Base-by-base conservation (phyloP, 2,329 filamentous ascomycete species). In the Verticillium zaregamsianum region DNA sequence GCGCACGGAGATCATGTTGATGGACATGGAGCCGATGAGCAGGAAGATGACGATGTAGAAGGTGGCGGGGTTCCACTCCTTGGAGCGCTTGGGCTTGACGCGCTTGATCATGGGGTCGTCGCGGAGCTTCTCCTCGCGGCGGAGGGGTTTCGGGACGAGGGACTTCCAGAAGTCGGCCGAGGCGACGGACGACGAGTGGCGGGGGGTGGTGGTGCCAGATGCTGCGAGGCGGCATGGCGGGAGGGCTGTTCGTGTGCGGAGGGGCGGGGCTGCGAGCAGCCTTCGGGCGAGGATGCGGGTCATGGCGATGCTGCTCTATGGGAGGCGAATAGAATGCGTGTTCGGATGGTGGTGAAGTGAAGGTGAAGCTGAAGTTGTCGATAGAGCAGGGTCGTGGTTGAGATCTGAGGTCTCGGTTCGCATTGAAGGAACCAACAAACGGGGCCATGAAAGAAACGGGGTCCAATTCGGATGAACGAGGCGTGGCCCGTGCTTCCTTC, bases 1-100 rank as follows among this genome's bases (percentile, higher is more conserved):
- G 69, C 89, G 90, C 69, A 98, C 74, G 39, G 88, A 83, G 70
- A 99, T 89, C 82, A 95, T 91, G 70, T 97, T 91, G 68, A 99
- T 97, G 15, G 94, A 91, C 82, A 97, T 96, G 64, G 92, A 97
- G 4, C 96, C 96, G 66, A 98, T 94, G 65, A 98, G 83, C 49
- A 93, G 80, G 70, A 93, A 93, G 65, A 94, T 91, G 68, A 88
- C 80, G 67, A 94, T 91, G 74, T 89, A 95, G 70, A 92, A 94
- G 0, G 89, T 93, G 23, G 90, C 90, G 3, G 91, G 90, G 68
- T 94, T 94, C 88, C 89, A 91, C 67, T 87, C 85, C 70, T 85
- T 89, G 17, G 82, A 77, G 66, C 82, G 84, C 28, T 73, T 69
- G 37, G 77, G 74, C 69, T 77, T 77, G 52, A 65, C 69, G 17